These are phyloP conservation scores for Phytophthora ramorum DNA, from an alignment of 352 stramenopile species.

Conservation along the genomic window DNA sequence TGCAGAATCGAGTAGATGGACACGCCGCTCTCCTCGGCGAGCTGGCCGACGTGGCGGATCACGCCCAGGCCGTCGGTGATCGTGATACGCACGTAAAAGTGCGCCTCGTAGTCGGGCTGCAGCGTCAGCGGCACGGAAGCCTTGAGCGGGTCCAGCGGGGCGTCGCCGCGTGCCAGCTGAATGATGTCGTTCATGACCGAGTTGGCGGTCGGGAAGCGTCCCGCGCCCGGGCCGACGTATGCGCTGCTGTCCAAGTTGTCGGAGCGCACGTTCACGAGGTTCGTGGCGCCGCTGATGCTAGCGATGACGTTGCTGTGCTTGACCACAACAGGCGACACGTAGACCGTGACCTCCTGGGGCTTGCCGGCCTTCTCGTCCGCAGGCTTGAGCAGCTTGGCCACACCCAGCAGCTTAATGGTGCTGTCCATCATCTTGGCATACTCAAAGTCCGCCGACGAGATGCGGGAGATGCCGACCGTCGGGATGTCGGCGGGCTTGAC, in stretches of 20 bases:
- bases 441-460: conserved; percentile 94
- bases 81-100: conserved; percentile 96
- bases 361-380: conserved; percentile 75
- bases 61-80: conserved; percentile 95
- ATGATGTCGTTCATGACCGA: conserved; percentile 96
- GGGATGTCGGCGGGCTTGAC: conserved; percentile 91
- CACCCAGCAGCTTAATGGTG: conserved; percentile 97
- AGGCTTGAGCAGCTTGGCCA: conserved; percentile 80
- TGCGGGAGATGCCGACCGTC: conserved; percentile 93
- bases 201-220: conserved; percentile 96
- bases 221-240: conserved; percentile 94
- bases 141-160: conserved; percentile 89
- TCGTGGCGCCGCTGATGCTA: conserved; percentile 87
- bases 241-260: conserved; percentile 91
- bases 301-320: conserved; percentile 91
- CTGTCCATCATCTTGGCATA: conserved; percentile 96
- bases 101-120: conserved; percentile 92
- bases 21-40: conserved; percentile 95
- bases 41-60: conserved; percentile 93
- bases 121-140: conserved; percentile 59
- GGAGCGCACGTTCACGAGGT: conserved; percentile 92
- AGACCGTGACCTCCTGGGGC: conserved; percentile 89
- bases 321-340: conserved; percentile 95
- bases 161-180: conserved; percentile 89
- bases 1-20: conserved; percentile 98